A percentile compares a stretch with the other conserved stretches of the same genome.
Conservation (phyloP, 352 stramenopile genomes). For the Globisporangium viniferum region DNA sequence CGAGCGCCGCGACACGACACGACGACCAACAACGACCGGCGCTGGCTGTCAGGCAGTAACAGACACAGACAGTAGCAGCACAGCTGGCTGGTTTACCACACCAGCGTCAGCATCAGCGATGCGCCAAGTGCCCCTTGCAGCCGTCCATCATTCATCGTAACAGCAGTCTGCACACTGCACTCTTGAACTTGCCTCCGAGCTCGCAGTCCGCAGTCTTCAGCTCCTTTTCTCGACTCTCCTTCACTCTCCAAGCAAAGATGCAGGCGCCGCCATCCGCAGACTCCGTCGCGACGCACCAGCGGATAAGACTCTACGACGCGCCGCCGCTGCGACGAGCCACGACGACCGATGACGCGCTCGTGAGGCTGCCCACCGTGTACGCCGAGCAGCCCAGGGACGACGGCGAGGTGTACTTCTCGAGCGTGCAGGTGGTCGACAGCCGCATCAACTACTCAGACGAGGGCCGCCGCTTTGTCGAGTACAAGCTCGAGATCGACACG, state of each 20-base stretch:
- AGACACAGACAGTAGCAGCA: not conserved
- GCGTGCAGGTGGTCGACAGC: conserved; percentile 14
- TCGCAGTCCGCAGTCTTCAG: not conserved
- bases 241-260: not conserved
- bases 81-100: not conserved
- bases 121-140: not conserved
- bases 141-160: not conserved
- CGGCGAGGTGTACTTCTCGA: conserved; percentile 13
- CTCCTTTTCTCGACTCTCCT: not conserved
- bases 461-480: conserved; percentile 37
- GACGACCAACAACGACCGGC: not conserved
- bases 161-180: not conserved
- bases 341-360: not conserved
- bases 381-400: conserved; percentile 2
- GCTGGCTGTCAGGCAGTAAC: conserved; percentile 8
- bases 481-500: conserved; percentile 50
- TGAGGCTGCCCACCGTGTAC: not conserved
- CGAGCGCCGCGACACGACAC: conserved; percentile 1
- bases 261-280: not conserved
- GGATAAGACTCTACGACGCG: conserved; percentile 12
- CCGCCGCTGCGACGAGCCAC: not conserved
- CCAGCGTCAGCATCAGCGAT: not conserved
- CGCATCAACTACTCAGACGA: conserved; percentile 16
- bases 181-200: not conserved
- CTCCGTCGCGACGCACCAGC: not conserved